Conservation (phyloP, 2,329 filamentous ascomycete species). For the Helotiales sp. region DNA sequence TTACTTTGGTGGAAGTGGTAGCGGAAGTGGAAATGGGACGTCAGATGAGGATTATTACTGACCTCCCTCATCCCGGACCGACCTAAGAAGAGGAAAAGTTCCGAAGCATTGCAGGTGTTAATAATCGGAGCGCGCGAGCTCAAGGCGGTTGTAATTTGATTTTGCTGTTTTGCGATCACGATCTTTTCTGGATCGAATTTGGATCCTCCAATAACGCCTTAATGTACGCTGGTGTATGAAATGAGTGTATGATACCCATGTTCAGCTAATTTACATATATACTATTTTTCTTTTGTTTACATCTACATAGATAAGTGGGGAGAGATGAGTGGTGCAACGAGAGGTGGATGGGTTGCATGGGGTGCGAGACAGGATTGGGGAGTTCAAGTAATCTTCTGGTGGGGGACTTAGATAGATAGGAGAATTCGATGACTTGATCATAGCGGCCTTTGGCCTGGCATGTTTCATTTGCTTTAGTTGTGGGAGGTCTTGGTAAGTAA, state of each 20-base stretch:
- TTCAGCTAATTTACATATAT: conserved; percentile 13
- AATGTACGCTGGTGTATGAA: conserved; percentile 17
- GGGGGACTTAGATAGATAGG: neutral
- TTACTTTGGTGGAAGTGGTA: conserved; percentile 41
- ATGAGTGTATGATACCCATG: conserved; percentile 34
- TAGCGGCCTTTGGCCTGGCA: neutral
- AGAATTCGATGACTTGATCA: neutral
- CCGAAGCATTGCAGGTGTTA: conserved; percentile 12
- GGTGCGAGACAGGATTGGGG: neutral
- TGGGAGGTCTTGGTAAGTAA: neutral
- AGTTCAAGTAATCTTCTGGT: neutral
- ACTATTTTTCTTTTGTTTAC: conserved; percentile 12
- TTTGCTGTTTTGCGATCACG: conserved; percentile 5
- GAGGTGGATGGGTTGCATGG: neutral
- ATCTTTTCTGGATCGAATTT: neutral
- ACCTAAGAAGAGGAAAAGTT: neutral
- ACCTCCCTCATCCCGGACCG: neutral
- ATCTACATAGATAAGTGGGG: conserved; percentile 4
- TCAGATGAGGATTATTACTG: conserved; percentile 26
- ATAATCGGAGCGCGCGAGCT: neutral
- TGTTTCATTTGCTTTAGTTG: neutral
- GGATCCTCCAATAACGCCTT: conserved; percentile 7
- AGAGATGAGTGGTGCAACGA: neutral
- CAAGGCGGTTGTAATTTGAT: neutral
- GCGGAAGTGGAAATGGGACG: conserved; percentile 22